Base-by-base conservation (phyloP, 202 grass and related monocot species). In the Setaria italica region DNA sequence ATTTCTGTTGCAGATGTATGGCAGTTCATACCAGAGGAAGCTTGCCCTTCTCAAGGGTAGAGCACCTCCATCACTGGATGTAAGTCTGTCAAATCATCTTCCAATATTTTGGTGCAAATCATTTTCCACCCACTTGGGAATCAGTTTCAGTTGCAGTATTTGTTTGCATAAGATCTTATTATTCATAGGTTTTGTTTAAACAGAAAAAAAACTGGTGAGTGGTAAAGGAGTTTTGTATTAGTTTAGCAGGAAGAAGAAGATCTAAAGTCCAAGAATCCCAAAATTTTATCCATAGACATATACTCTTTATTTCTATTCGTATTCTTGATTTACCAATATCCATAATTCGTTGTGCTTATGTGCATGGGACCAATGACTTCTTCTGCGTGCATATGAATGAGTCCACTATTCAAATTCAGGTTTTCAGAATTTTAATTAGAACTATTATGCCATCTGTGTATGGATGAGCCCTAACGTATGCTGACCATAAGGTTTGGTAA, bases 1-100 rank as follows among this genome's bases (percentile, higher is more conserved):
- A 82, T 84, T 82, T 87, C 70, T 46, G 41, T 81, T 81, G 59
- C 87, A 99, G 97, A 92, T 99, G 94, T 94, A 97, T 42, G 97
- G 97, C 42, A 97, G 95, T 90, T 99, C 97, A 90, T 99, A 96
- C 87, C 91, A 97, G 83, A 96, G 90, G 86, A 99, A 90, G 80
- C 88, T 99, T 75, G 79, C 90, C 37, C 75, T 94, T 82, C 81
- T 99, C 43, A 99, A 96, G 88, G 87, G 87, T 85, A 90, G 85
- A 72, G 67, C 83, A 48, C 42, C 64, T 83, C 92, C 87, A 72
- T 87, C 70, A 74, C 43, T 82, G 67, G 87, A 94, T 82, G 97
- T 97, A 91, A 92, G 93, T 84, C 32, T 74, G 56, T 50, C 63
- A 69, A 83, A 71, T 29, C 53, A 60, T 75, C 63, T 56, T 79